A percentile compares a stretch with the other conserved stretches of the same genome.
phyloP scores from a whole-genome alignment of 164 flowering plant genomes.

The Aristolochia contorta region DNA sequence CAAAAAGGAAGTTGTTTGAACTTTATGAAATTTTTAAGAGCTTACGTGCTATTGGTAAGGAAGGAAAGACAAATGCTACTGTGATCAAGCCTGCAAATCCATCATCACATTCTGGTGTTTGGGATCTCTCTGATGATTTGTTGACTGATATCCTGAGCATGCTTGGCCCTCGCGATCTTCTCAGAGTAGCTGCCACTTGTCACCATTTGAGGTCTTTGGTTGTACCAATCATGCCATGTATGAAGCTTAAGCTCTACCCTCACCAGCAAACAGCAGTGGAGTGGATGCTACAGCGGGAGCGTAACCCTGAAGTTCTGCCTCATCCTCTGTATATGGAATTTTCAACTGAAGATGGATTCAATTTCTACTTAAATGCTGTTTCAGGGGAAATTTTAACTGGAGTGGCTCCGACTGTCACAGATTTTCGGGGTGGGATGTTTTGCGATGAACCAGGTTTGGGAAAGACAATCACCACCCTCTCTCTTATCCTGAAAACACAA shows the following conservation, averaged over 20 bases:
- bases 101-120: slow-evolving; percentile 44
- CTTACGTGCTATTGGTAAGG: slow-evolving; percentile 43
- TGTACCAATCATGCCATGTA: slow-evolving; percentile 64
- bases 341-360: slow-evolving; percentile 65
- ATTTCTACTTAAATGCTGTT: slow-evolving; percentile 47
- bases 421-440: slow-evolving; percentile 93
- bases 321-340: slow-evolving; percentile 69
- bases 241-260: slow-evolving; percentile 84
- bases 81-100: slow-evolving; percentile 37
- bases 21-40: slow-evolving; percentile 90
- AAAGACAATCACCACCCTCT: slow-evolving; percentile 86
- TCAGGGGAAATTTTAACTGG: slow-evolving; percentile 71
- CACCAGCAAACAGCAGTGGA: slow-evolving; percentile 93
- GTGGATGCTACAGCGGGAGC: slow-evolving; percentile 91
- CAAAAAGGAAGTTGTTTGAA: slow-evolving; percentile 47
- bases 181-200: slow-evolving; percentile 72
- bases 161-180: slow-evolving; percentile 58
- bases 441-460: slow-evolving; percentile 99
- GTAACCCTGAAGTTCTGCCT: slow-evolving; percentile 36
- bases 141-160: slow-evolving; percentile 34
- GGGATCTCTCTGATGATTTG: slow-evolving; percentile 74
- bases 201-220: slow-evolving; percentile 70
- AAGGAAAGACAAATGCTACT: slow-evolving; percentile 23
- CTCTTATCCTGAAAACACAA: slow-evolving; percentile 85
- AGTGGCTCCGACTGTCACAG: slow-evolving; percentile 51